phyloP scores from a whole-genome alignment of 495 filamentous ascomycete genomes.

The Bathelium albidoporum region DNA sequence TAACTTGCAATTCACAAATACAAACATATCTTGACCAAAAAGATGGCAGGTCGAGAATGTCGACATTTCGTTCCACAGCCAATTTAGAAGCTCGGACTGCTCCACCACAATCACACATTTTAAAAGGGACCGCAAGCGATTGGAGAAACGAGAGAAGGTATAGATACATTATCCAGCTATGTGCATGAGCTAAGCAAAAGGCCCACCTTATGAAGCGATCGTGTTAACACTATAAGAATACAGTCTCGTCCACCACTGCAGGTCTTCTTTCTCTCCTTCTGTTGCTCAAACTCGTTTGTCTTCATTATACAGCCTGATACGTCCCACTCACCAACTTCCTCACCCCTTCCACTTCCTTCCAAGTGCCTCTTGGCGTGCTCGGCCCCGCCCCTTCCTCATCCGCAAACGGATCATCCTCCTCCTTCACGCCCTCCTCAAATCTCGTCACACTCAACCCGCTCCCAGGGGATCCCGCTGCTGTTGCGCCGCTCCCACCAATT shows the following conservation, averaged over 20 bases:
- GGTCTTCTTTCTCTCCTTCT: background rate
- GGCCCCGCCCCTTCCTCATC: slow-evolving; percentile 42
- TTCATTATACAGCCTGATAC: slow-evolving; percentile 35
- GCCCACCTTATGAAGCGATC: background rate
- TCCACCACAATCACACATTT: background rate
- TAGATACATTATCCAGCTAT: background rate
- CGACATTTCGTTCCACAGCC: too few species aligned
- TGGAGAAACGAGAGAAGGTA: background rate
- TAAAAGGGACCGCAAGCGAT: background rate
- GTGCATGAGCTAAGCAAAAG: background rate
- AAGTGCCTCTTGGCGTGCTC: slow-evolving; percentile 38
- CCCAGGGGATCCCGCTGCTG: slow-evolving; percentile 33
- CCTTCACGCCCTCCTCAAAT: slow-evolving; percentile 33
- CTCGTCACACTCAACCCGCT: slow-evolving; percentile 54
- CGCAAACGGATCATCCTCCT: slow-evolving; percentile 53
- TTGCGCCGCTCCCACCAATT: slow-evolving; percentile 43
- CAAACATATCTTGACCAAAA: too few species aligned
- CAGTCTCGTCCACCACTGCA: background rate
- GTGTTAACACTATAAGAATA: background rate
- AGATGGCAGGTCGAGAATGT: too few species aligned
- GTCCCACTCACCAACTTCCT: slow-evolving; percentile 72
- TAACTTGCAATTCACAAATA: too few species aligned
- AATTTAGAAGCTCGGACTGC: too few species aligned
- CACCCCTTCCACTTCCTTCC: slow-evolving; percentile 62
- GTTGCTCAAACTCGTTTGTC: slow-evolving; percentile 7